A percentile compares a stretch with the other conserved stretches of the same genome.
These are phyloP conservation scores for Suillus occidentalis DNA, from an alignment of 768 basidiomycete species.

Conservation along the genomic window DNA sequence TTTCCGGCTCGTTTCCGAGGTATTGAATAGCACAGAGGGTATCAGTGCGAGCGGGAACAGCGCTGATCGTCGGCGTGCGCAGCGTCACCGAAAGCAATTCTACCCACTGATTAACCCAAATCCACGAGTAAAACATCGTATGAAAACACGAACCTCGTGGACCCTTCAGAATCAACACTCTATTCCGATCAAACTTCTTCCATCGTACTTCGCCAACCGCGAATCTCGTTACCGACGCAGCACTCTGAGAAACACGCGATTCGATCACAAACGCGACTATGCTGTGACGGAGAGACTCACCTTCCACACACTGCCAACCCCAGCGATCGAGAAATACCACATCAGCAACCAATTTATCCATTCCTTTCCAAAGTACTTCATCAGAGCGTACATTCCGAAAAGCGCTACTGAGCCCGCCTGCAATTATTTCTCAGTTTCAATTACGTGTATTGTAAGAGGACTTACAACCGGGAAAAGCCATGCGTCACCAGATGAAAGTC, in stretches of 20 bases:
- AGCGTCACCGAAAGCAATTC: constrained; percentile 43
- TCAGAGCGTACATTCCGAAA: constrained; percentile 64
- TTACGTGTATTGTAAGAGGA: neutral
- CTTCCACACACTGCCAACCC: constrained; percentile 69
- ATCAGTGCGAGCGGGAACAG: constrained; percentile 59
- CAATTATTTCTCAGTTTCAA: neutral
- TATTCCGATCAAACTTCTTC: constrained; percentile 54
- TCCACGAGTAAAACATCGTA: neutral
- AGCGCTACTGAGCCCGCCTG: constrained; percentile 68
- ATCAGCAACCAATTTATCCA: constrained; percentile 84
- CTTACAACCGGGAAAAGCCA: constrained; percentile 77
- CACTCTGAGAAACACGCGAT: constrained; percentile 8
- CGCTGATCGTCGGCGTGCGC: constrained; percentile 56
- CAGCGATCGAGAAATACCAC: constrained; percentile 70
- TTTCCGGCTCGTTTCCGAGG: constrained; percentile 43
- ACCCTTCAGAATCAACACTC: constrained; percentile 46
- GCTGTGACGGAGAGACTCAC: constrained; percentile 36
- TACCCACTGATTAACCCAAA: constrained; percentile 15
- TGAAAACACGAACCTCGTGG: constrained; percentile 35
- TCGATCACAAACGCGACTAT: neutral
- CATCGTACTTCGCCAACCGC: constrained; percentile 52
- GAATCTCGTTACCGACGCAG: constrained; percentile 50
- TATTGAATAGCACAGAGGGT: constrained; percentile 66
- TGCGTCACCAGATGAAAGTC: constrained; percentile 66
- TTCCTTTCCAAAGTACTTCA: constrained; percentile 75